Base-by-base conservation (phyloP, 2,329 filamentous ascomycete genomes). In the Aquanectria penicillioides region DNA sequence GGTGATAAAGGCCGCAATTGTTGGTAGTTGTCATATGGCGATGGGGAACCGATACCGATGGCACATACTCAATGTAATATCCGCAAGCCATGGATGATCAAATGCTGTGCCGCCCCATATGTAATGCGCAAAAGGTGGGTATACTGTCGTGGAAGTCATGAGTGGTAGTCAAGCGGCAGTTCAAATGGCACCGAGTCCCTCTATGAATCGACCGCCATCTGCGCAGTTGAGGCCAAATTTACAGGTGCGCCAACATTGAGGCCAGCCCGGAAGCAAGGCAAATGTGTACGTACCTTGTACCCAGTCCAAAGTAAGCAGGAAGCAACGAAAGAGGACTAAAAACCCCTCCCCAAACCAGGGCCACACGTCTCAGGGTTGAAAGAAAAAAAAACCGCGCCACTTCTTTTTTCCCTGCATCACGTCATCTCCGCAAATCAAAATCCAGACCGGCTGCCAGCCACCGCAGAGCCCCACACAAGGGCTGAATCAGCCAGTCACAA, bases 401-500 rank as follows among this genome's bases (percentile, higher is more conserved):
- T 61, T 59, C 31, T 44, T 48, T 64, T 63, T 61, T 56, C 62
- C 61, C 69, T 71, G 70, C 70, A 64, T 69, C 66, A 69, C 65
- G 66, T 62, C 64, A 69, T 70, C 47, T 53, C 59, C 37, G 65
- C 74, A 69, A 76, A 76, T 76, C 66, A 74, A 52, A 62, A 59
- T 44, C 52, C 62, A 57, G 61, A 50, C 55, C 52, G 48, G 43
- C 40, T 54, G 59, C 71, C 69, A 72, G 66, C 63, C 68, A 67
- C 64, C 57, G 6, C 22, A 6, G 3, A 5, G 73, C 54, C 74
- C 79, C 78, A 79, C 75, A 59, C n/a, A 28, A 34, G 68, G 65
- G 77, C 75, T 80, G 75, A 80, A 72, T 80, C 78, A 81, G 80
- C 81, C 81, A 83, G 77, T 82, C 76, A 83, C 70, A 80, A 71